These are phyloP conservation scores for Misopates orontium DNA, from an alignment of 257 asterid species.

Conservation along the genomic window DNA sequence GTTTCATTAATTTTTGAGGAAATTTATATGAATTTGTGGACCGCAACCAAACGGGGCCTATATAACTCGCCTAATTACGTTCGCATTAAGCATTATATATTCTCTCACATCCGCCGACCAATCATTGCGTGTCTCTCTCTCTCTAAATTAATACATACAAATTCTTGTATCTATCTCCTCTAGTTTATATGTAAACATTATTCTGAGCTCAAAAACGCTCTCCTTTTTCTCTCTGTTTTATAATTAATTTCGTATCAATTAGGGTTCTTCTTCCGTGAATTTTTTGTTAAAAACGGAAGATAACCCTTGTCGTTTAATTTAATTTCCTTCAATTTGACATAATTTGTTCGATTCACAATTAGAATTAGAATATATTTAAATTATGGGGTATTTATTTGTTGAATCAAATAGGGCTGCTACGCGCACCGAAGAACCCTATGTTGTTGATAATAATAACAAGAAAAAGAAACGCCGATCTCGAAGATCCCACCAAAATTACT, in stretches of 20 bases:
- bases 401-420: slow-evolving; percentile 33
- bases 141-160: slow-evolving; percentile 27
- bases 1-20: too few species aligned
- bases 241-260: not conserved
- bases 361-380: not conserved
- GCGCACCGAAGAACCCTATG: slow-evolving; percentile 26
- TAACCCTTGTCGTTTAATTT: not conserved
- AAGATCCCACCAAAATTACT: slow-evolving; percentile 30
- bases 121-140: slow-evolving; percentile 29
- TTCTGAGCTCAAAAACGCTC: not conserved
- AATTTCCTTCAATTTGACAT: not conserved
- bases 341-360: slow-evolving; percentile 1
- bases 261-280: slow-evolving; percentile 30
- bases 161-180: slow-evolving; percentile 21
- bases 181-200: not conserved
- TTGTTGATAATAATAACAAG: slow-evolving; percentile 30
- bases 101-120: slow-evolving; percentile 38
- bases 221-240: not conserved
- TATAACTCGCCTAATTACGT: too few species aligned
- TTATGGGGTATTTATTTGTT: slow-evolving; percentile 39
- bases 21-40: too few species aligned
- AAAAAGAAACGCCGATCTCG: slow-evolving; percentile 44
- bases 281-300: slow-evolving; percentile 39
- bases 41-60: too few species aligned
- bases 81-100: too few species aligned